These are phyloP conservation scores for Cerrena zonata DNA, from an alignment of 1,284 basidiomycete genomes.

Conservation along the genomic window DNA sequence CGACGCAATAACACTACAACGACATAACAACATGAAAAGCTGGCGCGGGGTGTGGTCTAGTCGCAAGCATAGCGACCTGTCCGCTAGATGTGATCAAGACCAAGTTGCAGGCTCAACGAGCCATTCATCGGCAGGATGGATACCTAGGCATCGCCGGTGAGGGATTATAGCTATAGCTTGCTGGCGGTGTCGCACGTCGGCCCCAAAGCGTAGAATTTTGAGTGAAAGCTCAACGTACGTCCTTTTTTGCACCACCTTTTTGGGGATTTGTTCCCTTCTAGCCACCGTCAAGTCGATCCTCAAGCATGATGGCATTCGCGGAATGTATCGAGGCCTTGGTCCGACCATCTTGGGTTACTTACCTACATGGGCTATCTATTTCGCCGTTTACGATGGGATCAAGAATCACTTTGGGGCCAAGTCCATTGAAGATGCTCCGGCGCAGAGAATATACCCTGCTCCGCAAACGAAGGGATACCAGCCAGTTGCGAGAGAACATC, in stretches of 20 bases:
- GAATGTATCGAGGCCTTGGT: constrained; percentile 88
- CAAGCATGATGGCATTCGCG: constrained; percentile 71
- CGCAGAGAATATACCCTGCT: constrained; percentile 61
- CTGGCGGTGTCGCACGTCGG: too few species aligned
- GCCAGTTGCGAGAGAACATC: constrained; percentile 67
- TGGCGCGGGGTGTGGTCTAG: constrained; percentile 82
- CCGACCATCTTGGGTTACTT: constrained; percentile 94
- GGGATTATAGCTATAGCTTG: constrained; percentile 27
- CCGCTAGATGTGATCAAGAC: constrained; percentile 98
- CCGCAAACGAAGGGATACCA: constrained; percentile 78
- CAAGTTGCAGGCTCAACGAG: constrained; percentile 85
- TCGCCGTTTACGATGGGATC: constrained; percentile 92
- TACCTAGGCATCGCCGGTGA: constrained; percentile 75
- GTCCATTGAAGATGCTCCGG: constrained; percentile 33
- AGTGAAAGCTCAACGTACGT: constrained; percentile 23
- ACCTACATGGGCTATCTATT: constrained; percentile 97
- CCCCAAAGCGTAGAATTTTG: constrained; percentile 12
- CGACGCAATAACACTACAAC: constrained; percentile 8
- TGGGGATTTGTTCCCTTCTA: constrained; percentile 26
- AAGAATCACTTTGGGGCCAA: constrained; percentile 74
- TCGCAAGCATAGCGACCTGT: constrained; percentile 91
- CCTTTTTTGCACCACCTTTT: constrained; percentile 5
- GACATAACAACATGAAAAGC: constrained; percentile 43
- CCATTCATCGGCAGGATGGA: constrained; percentile 55
- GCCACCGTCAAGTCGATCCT: constrained; percentile 71